Percentiles rank a stretch among this genome's conserved stretches.
Evolutionary conservation across 1,139 yeast genomes (phyloP).

Genomic region (Tardiomyces blankii): DNA sequence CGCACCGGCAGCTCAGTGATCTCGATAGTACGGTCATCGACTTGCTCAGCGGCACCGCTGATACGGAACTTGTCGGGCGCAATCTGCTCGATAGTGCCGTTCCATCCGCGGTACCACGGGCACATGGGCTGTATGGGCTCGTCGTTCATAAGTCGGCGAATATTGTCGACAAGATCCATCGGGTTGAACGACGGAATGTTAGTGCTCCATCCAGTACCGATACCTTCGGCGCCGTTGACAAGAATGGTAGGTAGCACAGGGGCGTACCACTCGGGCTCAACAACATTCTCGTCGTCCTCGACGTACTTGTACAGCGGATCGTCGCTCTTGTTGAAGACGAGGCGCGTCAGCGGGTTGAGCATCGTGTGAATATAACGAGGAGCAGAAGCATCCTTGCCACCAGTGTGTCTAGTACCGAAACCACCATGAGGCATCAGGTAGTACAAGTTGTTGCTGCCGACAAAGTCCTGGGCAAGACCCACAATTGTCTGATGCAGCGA

Average conservation of each 20-base stretch:
- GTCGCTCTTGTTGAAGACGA: constrained; percentile 70
- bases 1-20: constrained; percentile 90
- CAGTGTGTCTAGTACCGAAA: constrained; percentile 93
- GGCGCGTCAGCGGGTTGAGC: constrained; percentile 61
- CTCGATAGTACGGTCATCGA: constrained; percentile 70
- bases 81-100: constrained; percentile 60
- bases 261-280: constrained; percentile 92
- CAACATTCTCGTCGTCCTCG: constrained; percentile 88
- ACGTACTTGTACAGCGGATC: constrained; percentile 67
- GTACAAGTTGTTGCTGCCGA: constrained; percentile 87
- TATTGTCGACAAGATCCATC: constrained; percentile 61
- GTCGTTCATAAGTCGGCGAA: constrained; percentile 61
- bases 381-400: constrained; percentile 99
- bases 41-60: constrained; percentile 69
- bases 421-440: constrained; percentile 85
- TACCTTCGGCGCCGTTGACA: constrained; percentile 96
- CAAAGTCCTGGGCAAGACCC: constrained; percentile 89
- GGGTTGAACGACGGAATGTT: constrained; percentile 89
- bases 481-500: constrained; percentile 83
- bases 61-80: constrained; percentile 56
- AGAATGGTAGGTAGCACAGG: constrained; percentile 89
- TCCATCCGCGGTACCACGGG: constrained; percentile 98
- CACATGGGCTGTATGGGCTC: constrained; percentile 62
- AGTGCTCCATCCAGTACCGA: constrained; percentile 99
- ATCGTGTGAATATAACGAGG: constrained; percentile 95